phyloP scores from a whole-genome alignment of 768 basidiomycete genomes.

The Lepiota venenata region DNA sequence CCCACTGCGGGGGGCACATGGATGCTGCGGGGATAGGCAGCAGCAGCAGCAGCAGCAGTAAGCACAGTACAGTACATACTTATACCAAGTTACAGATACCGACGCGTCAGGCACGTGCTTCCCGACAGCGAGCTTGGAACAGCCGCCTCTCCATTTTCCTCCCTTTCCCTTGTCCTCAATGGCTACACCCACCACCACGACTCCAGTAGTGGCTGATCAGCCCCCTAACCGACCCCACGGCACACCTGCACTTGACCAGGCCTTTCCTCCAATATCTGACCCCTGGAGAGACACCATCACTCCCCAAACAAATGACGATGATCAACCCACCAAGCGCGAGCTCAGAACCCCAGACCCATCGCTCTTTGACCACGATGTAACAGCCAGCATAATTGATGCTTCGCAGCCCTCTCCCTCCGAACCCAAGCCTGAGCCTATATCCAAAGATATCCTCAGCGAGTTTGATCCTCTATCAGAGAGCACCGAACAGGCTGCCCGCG shows the following conservation, averaged over 20 bases:
- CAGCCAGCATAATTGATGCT: conserved; percentile 31
- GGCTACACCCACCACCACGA: conserved; percentile 1
- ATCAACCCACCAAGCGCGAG: conserved; percentile 16
- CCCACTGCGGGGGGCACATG: no score
- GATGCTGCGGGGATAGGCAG: not conserved
- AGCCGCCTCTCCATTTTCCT: not conserved
- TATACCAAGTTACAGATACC: not conserved
- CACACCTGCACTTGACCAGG: not conserved
- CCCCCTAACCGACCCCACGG: not conserved
- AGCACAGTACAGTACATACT: no score
- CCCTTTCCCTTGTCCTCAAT: not conserved
- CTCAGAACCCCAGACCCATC: conserved; percentile 40
- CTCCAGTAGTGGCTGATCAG: not conserved
- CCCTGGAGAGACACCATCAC: conserved; percentile 35
- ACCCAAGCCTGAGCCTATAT: conserved; percentile 19
- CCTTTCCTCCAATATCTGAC: conserved; percentile 29
- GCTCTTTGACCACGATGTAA: conserved; percentile 35
- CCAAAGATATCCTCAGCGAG: conserved; percentile 49
- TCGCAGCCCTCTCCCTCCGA: conserved; percentile 18
- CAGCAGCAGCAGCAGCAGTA: not conserved
- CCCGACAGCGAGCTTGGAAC: not conserved
- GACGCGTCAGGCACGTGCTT: conserved; percentile 15
- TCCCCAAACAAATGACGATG: conserved; percentile 17
- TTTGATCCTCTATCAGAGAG: conserved; percentile 63
- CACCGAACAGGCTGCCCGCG: conserved; percentile 55